Evolutionary conservation across 2,329 filamentous ascomycete species (phyloP).

Genomic region (Trichocomaceae sp.): DNA sequence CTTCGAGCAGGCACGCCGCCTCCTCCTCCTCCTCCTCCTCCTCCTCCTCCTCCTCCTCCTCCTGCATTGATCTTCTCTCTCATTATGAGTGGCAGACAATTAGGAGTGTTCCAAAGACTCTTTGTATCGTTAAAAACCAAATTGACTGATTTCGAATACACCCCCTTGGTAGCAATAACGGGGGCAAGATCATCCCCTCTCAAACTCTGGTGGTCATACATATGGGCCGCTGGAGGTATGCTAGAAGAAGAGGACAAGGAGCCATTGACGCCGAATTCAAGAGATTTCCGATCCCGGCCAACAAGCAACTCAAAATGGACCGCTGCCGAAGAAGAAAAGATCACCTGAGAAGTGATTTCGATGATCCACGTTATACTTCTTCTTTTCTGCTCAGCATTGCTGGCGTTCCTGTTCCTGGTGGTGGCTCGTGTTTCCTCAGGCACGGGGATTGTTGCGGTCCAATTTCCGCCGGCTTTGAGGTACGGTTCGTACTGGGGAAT

Average conservation of each 20-base stretch:
- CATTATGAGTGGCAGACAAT: conserved; percentile 58
- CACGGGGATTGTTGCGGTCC: conserved; percentile 72
- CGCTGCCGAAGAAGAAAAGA: conserved; percentile 83
- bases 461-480: conserved; percentile 86
- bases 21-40: background rate
- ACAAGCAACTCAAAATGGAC: conserved; percentile 85
- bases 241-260: conserved; percentile 45
- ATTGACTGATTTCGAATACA: conserved; percentile 75
- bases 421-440: conserved; percentile 62
- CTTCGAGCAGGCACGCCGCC: background rate
- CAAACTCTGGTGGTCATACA: conserved; percentile 69
- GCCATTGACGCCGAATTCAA: conserved; percentile 59
- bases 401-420: conserved; percentile 25
- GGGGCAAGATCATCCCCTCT: conserved; percentile 52
- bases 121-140: conserved; percentile 82
- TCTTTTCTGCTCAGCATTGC: conserved; percentile 41
- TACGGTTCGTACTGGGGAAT: conserved; percentile 91
- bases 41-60: background rate
- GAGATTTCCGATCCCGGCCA: conserved; percentile 75
- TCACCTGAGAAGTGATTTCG: conserved; percentile 84
- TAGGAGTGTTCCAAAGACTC: conserved; percentile 86
- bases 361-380: conserved; percentile 76
- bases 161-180: conserved; percentile 60
- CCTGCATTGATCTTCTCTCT: conserved; percentile 31
- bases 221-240: conserved; percentile 56